Conservation (phyloP, 2,329 filamentous ascomycete genomes). For the Furcasterigmium sp. region DNA sequence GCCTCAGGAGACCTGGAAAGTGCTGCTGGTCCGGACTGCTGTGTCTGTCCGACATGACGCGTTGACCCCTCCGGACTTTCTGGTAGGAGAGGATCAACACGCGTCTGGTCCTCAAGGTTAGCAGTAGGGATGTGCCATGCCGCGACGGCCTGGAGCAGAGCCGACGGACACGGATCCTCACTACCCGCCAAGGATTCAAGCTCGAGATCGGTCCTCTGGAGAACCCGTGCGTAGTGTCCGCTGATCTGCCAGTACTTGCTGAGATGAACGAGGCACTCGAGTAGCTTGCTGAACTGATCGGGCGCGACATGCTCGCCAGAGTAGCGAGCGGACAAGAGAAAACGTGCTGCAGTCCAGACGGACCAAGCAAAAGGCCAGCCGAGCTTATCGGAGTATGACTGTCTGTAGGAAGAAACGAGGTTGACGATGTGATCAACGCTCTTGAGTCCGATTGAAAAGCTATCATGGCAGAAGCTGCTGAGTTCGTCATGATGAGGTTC, state of each 20-base stretch:
- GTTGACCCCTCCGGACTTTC: not conserved
- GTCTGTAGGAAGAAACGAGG: too few species aligned
- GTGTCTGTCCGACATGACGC: too few species aligned
- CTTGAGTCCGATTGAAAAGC: too few species aligned
- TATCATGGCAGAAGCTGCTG: too few species aligned
- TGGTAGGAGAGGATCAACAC: not conserved
- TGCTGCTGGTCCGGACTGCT: too few species aligned
- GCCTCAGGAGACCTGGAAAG: too few species aligned
- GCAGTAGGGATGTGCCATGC: not conserved
- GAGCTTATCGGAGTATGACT: too few species aligned
- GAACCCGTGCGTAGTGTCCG: constrained; percentile 6
- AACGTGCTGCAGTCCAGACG: constrained; percentile 4
- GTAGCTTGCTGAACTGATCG: not conserved
- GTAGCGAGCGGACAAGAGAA: not conserved
- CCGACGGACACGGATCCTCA: too few species aligned
- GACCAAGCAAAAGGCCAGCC: constrained; percentile 9
- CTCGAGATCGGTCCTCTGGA: constrained; percentile 1
- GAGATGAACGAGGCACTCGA: constrained; percentile 1
- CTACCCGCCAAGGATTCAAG: not conserved
- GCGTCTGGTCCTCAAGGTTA: constrained; percentile 4
- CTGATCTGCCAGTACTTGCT: constrained; percentile 7
- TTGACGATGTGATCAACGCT: too few species aligned
- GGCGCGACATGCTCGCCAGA: not conserved
- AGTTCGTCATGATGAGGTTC: too few species aligned
- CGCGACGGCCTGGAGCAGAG: too few species aligned